A percentile compares a stretch with the other conserved stretches of the same genome.
phyloP scores from a whole-genome alignment of 1,139 yeast genomes.

The Spathaspora sp. region DNA sequence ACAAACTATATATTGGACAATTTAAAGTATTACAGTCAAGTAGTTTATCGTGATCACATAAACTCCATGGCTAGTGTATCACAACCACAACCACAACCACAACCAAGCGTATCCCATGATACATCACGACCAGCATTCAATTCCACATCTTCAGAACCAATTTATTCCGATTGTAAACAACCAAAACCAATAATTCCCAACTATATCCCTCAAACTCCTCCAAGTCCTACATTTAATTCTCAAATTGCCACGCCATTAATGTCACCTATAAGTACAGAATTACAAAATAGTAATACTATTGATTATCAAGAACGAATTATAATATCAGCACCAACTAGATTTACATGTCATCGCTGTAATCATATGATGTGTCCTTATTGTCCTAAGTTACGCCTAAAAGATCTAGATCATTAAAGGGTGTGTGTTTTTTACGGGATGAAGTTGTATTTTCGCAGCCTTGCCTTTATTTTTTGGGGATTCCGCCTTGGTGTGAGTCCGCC shows the following conservation, averaged over 20 bases:
- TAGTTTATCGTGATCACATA: conserved; percentile 23
- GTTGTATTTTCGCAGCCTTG: not conserved
- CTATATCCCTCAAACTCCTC: conserved; percentile 3
- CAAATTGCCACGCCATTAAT: conserved; percentile 8
- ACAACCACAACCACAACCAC: not conserved
- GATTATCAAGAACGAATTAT: conserved; percentile 14
- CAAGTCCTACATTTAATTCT: conserved; percentile 2
- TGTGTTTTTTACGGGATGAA: not conserved
- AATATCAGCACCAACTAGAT: conserved; percentile 31
- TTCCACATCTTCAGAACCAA: not conserved
- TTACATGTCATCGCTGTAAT: conserved; percentile 46
- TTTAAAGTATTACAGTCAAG: conserved; percentile 30
- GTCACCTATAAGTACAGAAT: conserved; percentile 10
- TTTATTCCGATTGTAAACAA: not conserved
- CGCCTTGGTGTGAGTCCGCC: not conserved
- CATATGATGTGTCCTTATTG: conserved; percentile 61
- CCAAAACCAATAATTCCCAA: conserved; percentile 1
- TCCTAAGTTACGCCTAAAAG: conserved; percentile 43
- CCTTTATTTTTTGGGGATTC: not conserved
- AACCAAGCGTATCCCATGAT: not conserved
- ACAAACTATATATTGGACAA: conserved; percentile 14
- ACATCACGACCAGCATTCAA: not conserved
- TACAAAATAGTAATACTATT: conserved; percentile 6
- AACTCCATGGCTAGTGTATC: conserved; percentile 1
- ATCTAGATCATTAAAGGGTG: conserved; percentile 19